Percentiles rank a stretch among this genome's conserved stretches.
Evolutionary conservation across 2,329 filamentous ascomycete genomes (phyloP).

Genomic region (Orbilia quercus): DNA sequence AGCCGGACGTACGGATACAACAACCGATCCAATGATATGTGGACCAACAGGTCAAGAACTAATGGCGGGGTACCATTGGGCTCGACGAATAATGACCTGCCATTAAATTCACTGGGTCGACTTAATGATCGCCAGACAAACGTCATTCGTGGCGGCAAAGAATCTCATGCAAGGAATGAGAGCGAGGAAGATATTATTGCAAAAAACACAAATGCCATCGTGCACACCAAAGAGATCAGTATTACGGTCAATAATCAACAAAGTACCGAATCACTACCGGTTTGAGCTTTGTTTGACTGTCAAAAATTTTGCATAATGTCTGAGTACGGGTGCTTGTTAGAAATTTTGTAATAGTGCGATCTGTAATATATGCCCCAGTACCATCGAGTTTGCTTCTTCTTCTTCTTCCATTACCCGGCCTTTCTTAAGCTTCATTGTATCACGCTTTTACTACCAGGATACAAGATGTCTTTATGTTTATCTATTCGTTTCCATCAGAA

Average conservation of each 20-base stretch:
- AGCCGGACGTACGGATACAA: conserved; percentile 9
- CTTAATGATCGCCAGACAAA: conserved; percentile 1
- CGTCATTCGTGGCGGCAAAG: conserved; percentile 27
- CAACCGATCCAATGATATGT: conserved; percentile 23
- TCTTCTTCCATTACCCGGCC: too few relatives aligned
- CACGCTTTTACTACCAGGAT: too few relatives aligned
- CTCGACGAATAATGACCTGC: background rate
- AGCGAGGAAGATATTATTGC: conserved; percentile 46
- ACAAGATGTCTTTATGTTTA: too few relatives aligned
- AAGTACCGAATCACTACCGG: conserved; percentile 33
- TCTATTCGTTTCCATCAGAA: too few relatives aligned
- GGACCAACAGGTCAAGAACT: conserved; percentile 28
- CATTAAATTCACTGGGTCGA: background rate
- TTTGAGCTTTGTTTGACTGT: conserved; percentile 15
- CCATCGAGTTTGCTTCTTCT: too few relatives aligned
- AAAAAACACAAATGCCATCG: conserved; percentile 33
- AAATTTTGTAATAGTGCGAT: too few relatives aligned
- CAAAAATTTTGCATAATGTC: background rate
- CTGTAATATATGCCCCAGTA: too few relatives aligned
- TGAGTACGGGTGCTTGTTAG: too few relatives aligned
- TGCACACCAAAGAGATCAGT: conserved; percentile 30
- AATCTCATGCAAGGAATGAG: conserved; percentile 29
- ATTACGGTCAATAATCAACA: conserved; percentile 24
- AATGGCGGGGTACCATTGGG: conserved; percentile 25
- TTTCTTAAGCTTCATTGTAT: too few relatives aligned